Conservation (phyloP, 495 filamentous ascomycete species). For the Neurospora africana region DNA sequence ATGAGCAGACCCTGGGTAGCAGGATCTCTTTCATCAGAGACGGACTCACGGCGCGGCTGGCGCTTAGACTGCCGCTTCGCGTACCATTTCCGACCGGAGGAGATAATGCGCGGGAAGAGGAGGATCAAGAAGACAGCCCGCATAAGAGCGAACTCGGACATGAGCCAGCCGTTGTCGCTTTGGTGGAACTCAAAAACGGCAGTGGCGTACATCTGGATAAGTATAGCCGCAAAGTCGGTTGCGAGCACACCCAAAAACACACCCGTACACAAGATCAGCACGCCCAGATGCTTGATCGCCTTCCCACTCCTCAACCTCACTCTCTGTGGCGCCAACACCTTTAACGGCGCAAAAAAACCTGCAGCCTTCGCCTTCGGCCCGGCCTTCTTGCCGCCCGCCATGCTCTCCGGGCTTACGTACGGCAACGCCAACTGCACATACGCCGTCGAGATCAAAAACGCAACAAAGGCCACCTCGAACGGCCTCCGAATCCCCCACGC, state of each 20-base stretch:
- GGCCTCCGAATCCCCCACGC: slow-evolving; percentile 39
- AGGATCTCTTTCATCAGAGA: background rate
- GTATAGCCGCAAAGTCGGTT: slow-evolving; percentile 41
- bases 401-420: slow-evolving; percentile 26
- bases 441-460: slow-evolving; percentile 31
- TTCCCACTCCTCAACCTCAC: slow-evolving; percentile 32
- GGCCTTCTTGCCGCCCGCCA: slow-evolving; percentile 17
- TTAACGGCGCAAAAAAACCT: slow-evolving; percentile 43
- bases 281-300: slow-evolving; percentile 36
- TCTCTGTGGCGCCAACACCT: slow-evolving; percentile 38
- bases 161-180: slow-evolving; percentile 41
- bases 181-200: slow-evolving; percentile 44
- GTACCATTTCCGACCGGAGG: slow-evolving; percentile 35
- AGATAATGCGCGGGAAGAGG: slow-evolving; percentile 45
- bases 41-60: background rate
- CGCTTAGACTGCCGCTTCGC: slow-evolving; percentile 3
- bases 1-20: slow-evolving; percentile 7
- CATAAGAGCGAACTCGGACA: slow-evolving; percentile 41
- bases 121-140: slow-evolving; percentile 44
- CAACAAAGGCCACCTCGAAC: slow-evolving; percentile 40
- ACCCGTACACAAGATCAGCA: slow-evolving; percentile 41
- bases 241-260: slow-evolving; percentile 47
- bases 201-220: slow-evolving; percentile 45
- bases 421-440: slow-evolving; percentile 31
- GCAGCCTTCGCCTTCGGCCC: slow-evolving; percentile 12